Percentiles rank a stretch among this genome's conserved stretches.
Conservation (phyloP, 2,329 filamentous ascomycete genomes). For the Epichloe festucae region DNA sequence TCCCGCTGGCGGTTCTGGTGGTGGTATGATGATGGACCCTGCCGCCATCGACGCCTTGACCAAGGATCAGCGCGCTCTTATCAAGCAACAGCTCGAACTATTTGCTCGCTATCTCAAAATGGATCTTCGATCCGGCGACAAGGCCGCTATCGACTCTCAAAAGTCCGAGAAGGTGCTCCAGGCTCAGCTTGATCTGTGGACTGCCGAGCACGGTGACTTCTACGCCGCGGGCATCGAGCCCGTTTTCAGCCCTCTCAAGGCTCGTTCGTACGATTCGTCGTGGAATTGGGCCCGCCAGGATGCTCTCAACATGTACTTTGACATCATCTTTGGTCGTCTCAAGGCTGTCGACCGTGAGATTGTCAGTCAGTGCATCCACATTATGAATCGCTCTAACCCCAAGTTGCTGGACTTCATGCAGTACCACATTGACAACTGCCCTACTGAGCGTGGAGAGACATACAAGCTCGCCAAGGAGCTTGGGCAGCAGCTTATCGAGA, state of each 20-base stretch:
- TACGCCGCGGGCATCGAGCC: constrained; percentile 93
- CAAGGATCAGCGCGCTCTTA: constrained; percentile 88
- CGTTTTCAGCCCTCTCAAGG: constrained; percentile 85
- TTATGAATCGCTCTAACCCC: constrained; percentile 98
- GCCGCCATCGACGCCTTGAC: constrained; percentile 93
- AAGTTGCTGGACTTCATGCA: constrained; percentile 97
- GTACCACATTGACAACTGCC: constrained; percentile 98
- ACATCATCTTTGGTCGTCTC: constrained; percentile 93
- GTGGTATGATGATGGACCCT: constrained; percentile 99
- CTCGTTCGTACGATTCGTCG: constrained; percentile 90
- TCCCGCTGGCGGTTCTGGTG: constrained; percentile 53
- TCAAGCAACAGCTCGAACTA: constrained; percentile 96
- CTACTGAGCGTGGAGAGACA: constrained; percentile 89
- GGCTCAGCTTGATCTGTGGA: constrained; percentile 89
- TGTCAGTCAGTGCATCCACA: constrained; percentile 93
- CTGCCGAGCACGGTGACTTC: constrained; percentile 87
- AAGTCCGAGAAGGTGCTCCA: constrained; percentile 81
- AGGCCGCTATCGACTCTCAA: constrained; percentile 73
- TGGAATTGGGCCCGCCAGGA: constrained; percentile 99
- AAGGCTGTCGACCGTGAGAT: constrained; percentile 93
- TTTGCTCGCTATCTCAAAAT: constrained; percentile 94
- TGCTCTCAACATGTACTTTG: constrained; percentile 96
- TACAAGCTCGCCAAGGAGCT: constrained; percentile 97
- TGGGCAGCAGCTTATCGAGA: constrained; percentile 85
- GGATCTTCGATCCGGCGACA: constrained; percentile 92